Evolutionary conservation across 805 yeast species (phyloP).

Genomic region (Ogataea haglerorum): DNA sequence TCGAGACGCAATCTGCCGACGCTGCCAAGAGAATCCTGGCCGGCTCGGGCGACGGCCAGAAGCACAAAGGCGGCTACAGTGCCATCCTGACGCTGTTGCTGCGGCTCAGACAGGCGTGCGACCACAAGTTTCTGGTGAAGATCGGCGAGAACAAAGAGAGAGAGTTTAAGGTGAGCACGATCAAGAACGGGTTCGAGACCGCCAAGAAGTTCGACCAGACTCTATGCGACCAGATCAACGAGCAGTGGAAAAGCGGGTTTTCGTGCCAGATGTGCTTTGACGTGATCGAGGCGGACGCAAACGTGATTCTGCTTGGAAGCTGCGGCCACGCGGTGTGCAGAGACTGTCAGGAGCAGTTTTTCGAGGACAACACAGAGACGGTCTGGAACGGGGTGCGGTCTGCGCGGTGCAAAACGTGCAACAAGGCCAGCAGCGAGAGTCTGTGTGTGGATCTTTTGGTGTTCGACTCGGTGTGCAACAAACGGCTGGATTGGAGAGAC

Average conservation of each 20-base stretch:
- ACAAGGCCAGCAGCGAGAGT: conserved; percentile 34
- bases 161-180: conserved; percentile 32
- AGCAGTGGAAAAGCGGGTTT: conserved; percentile 36
- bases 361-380: conserved; percentile 40
- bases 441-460: conserved; percentile 45
- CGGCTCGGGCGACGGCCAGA: conserved; percentile 9
- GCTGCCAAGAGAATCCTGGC: conserved; percentile 47
- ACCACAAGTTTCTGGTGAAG: conserved; percentile 70
- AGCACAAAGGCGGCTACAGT: conserved; percentile 39
- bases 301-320: conserved; percentile 43
- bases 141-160: conserved; percentile 51
- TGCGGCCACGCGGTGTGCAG: conserved; percentile 79
- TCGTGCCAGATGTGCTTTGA: conserved; percentile 70
- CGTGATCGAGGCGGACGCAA: conserved; percentile 40
- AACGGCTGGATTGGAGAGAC: conserved; percentile 26
- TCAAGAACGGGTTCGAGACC: conserved; percentile 29
- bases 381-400: conserved; percentile 31
- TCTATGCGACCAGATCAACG: conserved; percentile 35
- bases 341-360: conserved; percentile 52
- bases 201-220: conserved; percentile 18
- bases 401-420: conserved; percentile 58
- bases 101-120: conserved; percentile 83
- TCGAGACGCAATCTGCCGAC: conserved; percentile 54
- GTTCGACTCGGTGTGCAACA: conserved; percentile 45
- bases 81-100: conserved; percentile 67